Base-by-base conservation (phyloP, 176 grass and related monocot species). In the Avena atlantica region DNA sequence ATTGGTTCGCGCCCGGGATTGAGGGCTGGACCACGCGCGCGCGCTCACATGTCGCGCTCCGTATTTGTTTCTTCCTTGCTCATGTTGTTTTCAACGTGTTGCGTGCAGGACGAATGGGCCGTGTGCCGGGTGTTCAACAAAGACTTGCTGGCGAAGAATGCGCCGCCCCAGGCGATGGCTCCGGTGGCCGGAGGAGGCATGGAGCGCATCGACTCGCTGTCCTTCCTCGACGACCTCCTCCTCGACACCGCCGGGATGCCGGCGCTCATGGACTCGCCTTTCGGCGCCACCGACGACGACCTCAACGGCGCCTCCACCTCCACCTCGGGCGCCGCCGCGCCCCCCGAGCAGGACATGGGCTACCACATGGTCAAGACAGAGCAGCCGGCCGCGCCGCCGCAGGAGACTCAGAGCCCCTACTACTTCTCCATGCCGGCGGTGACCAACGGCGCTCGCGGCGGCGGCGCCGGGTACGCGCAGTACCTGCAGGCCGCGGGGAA, bases 91-190 rank as follows among this genome's bases (percentile, higher is more conserved):
- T 89, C 27, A 47, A 83, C 79, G 58, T 77, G 64, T 83, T 91
- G 81, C 59, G 76, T 76, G 86, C 85, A 98, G 96, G 93, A 96
- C 48, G 92, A 94, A 23, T 95, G 96, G 96, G 96, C 90, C 19
- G 93, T 98, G 3, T 92, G 90, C 69, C 85, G 88, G 73, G 70
- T 98, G 42, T 52, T 94, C 86, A 86, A 96, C 81, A 98, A 95
- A 86, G 76, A 78, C 65, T 73, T 84, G 74, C 76, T 76, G 83
- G 80, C 79, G 2, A 95, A 76, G 86, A 62, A 81, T 47, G 81
- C 25, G 3, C 72, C 23, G 3, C 72, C 23, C 14, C 86, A 87
- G 3, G 6, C 6, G 40, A 27, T 59, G 86, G 55, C 70, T 73
- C 55, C 74, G 13, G 24, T 12, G 42, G 19, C 13, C 8, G 24